Conservation (phyloP, 2,329 filamentous ascomycete species). For the Paramyrothecium sp. region DNA sequence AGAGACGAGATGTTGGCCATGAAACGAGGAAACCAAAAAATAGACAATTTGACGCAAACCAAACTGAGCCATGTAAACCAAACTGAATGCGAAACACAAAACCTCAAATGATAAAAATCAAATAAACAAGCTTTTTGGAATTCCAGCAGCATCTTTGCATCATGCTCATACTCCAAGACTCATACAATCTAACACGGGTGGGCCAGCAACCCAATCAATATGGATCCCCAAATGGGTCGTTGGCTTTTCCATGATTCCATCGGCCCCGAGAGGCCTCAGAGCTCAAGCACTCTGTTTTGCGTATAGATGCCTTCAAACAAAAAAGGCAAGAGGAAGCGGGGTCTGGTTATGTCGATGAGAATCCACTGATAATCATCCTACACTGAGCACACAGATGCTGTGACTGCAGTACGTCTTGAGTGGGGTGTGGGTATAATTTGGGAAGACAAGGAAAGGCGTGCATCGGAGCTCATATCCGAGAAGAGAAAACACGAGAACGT, state of each 20-base stretch:
- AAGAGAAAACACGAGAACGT: neutral
- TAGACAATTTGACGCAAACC: neutral
- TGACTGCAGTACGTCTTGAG: neutral
- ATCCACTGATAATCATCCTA: neutral
- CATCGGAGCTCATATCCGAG: neutral
- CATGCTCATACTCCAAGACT: neutral
- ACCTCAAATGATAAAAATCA: neutral
- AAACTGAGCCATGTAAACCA: neutral
- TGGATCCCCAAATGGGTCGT: neutral
- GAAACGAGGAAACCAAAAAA: neutral
- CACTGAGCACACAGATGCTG: neutral
- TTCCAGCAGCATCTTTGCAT: neutral
- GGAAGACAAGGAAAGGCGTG: neutral
- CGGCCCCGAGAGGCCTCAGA: no score
- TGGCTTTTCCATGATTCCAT: neutral
- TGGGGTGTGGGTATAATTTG: neutral
- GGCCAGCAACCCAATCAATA: neutral
- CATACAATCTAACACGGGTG: neutral
- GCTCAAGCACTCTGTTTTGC: neutral
- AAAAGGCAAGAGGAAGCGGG: neutral
- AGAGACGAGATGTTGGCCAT: neutral
- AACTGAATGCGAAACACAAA: neutral
- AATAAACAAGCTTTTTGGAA: neutral
- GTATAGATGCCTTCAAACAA: neutral
- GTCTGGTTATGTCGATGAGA: neutral